Evolutionary conservation across 768 basidiomycete genomes (phyloP).

Genomic region (Boletus tylopilopsis): DNA sequence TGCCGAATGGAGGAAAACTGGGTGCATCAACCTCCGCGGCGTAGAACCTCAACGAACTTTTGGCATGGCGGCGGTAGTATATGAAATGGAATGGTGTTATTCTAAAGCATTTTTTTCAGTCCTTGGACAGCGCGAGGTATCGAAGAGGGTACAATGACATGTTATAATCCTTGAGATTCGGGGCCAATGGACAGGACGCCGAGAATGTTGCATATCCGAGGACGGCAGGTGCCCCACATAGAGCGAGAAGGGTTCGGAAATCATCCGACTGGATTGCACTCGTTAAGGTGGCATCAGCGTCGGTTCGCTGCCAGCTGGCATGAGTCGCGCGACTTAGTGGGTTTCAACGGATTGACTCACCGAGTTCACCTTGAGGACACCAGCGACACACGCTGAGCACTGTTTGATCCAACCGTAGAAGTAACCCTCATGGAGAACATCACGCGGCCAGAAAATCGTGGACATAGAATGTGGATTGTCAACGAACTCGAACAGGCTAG

Average conservation of each 20-base stretch:
- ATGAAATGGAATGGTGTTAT: conserved; percentile 33
- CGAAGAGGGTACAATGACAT: conserved; percentile 11
- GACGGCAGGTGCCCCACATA: conserved; percentile 26
- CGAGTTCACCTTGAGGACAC: conserved; percentile 37
- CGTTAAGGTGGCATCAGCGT: conserved; percentile 13
- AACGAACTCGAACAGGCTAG: neutral
- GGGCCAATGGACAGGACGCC: conserved; percentile 19
- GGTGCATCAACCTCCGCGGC: conserved; percentile 39
- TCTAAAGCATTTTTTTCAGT: conserved; percentile 10
- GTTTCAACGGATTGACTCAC: conserved; percentile 24
- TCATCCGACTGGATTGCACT: conserved; percentile 16
- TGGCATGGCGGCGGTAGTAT: conserved; percentile 52
- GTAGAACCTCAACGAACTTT: conserved; percentile 62
- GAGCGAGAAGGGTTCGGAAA: conserved; percentile 10
- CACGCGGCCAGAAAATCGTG: conserved; percentile 57
- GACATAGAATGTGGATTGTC: conserved; percentile 24
- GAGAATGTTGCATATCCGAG: conserved; percentile 27
- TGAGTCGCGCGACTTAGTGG: conserved; percentile 1
- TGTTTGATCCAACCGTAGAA: conserved; percentile 58
- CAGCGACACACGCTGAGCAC: conserved; percentile 46
- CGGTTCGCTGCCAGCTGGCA: conserved; percentile 8
- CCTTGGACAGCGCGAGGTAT: neutral
- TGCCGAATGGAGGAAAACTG: conserved; percentile 14
- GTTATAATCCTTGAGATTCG: conserved; percentile 32
- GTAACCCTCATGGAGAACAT: conserved; percentile 43